Evolutionary conservation across 768 basidiomycete genomes (phyloP), one percentile per base, ranked within the genome.

Genomic region (Mycena pura): DNA sequence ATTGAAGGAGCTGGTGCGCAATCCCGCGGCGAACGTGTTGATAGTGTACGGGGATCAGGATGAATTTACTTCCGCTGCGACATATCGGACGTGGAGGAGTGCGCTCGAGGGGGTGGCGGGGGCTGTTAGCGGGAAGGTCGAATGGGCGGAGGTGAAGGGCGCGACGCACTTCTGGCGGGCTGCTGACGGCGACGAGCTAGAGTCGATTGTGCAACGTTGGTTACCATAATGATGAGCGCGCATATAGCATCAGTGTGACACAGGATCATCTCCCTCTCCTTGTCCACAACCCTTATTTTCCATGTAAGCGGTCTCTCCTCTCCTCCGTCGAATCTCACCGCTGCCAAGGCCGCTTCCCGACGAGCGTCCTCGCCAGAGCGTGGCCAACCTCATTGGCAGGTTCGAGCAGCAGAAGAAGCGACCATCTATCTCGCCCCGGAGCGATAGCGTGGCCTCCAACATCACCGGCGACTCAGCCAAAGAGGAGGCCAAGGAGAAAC

Each of bases 361-460:
- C 81, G 93, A 95, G 78, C 85, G 90, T 71, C 92, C 92, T 47
- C 89, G 93, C 60, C 86, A 85, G 72, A 92, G 89, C 69, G 93
- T 95, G 46, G 93, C 93, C 64, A 95, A 93, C 72, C 88, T 95
- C 77, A 95, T 95, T 70, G 93, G 93, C 50, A 85, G 90, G 59
- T 95, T 95, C 67, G 93, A 95, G 74, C 90, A 85, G 68, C 88
- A 91, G 76, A 87, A 82, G 56, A 93, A 91, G 72, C 85, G 86
- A 48, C 83, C 85, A 67, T 76, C 86, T 5, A 66, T 77, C 61
- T 75, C 82, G 28, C 80, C 85, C 15, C 84, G 90, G 60, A 88
- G 87, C 66, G 80, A 84, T n/a, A 91, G 87, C 66, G 88, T 86
- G 60, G 75, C 82, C 19, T 89, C 89, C 27, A 85, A 91, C 65